Percentiles rank a stretch among this genome's conserved stretches.
Evolutionary conservation across 371 early-diverging fungal species (phyloP).

Genomic region (Lichtheimia hyalospora): DNA sequence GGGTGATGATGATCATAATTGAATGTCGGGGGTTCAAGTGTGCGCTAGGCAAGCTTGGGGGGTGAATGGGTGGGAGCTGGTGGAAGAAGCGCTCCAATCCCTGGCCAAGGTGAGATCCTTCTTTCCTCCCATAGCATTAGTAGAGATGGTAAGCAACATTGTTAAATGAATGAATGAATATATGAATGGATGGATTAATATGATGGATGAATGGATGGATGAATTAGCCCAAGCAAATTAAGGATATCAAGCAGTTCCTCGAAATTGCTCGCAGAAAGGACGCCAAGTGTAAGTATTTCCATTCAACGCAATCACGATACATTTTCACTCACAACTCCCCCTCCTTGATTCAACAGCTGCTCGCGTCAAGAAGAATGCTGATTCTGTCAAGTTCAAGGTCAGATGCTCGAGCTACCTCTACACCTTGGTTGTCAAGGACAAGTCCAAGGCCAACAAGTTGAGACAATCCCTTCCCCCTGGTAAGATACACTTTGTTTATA

Average conservation of each 20-base stretch:
- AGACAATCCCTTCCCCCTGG: conserved; percentile 90
- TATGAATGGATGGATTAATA: neutral
- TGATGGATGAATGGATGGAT: neutral
- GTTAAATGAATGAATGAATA: neutral
- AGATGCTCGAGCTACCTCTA: conserved; percentile 97
- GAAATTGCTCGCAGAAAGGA: conserved; percentile 95
- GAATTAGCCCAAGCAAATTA: conserved; percentile 91
- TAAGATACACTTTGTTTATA: conserved; percentile 25
- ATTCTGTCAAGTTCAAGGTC: conserved; percentile 97
- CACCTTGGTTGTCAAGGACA: conserved; percentile 95
- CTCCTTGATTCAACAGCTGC: conserved; percentile 67
- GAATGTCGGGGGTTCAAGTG: too few species aligned
- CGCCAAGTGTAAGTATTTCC: conserved; percentile 70
- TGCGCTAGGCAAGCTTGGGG: too few species aligned
- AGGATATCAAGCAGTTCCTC: conserved; percentile 98
- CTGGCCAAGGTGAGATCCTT: neutral
- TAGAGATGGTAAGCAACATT: neutral
- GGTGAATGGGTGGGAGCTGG: too few species aligned
- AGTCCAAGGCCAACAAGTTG: conserved; percentile 96
- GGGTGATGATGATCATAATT: too few species aligned
- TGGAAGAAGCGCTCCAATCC: neutral
- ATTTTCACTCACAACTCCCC: neutral
- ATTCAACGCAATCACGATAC: conserved; percentile 8
- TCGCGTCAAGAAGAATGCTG: conserved; percentile 97
- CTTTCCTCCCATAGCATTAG: neutral